Base-by-base conservation (phyloP, 352 stramenopile genomes). In the Phytophthora pistaciae region DNA sequence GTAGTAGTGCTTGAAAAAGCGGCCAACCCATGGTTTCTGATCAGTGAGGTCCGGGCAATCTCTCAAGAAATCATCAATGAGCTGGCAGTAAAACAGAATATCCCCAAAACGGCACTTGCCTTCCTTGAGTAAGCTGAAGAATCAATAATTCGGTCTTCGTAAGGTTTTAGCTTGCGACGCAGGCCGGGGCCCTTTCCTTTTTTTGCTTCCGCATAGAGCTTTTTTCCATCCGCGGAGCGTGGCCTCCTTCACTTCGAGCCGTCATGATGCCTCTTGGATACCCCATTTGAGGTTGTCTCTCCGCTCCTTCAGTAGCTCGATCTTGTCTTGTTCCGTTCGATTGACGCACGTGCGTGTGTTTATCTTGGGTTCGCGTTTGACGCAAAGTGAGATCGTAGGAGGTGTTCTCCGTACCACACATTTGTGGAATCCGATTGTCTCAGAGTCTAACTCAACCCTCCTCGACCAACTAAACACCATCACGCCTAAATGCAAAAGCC, bases 61-160 rank as follows among this genome's bases (percentile, higher is more conserved):
- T 49, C 42, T 49, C n/a, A 49, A 21, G 42, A 49, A 49, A 49
- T 49, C 16, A 49, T 49, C 42, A 49, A 49, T 49, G 18, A 23
- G 21, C 42, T 23, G 16, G 42, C 42, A 49, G 42, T 49, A 49
- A 49, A 21, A 49, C 42, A 49, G 42, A 0, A 49, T 49, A 49
- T 21, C 42, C 42, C 42, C 16, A 49, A 49, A 49, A 49, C 42
- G 42, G 42, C 16, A 49, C 42, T 49, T 49, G 42, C 42, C 16
- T 49, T 49, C 42, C 42, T 49, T 16, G 42, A 16, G 5, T 21
- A 49, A 49, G 16, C 5, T 4, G 42, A 49, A 49, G 42, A 49
- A 21, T 49, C 42, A 21, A 49, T 16, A 49, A 21, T 16, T 21
- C 42, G 42, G 42, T 49, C 42, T 49, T 49, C 42, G 0, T 49